Evolutionary conservation across 2,329 filamentous ascomycete species (phyloP), one percentile per base, ranked within the genome.

Genomic region (Tolypocladium album): DNA sequence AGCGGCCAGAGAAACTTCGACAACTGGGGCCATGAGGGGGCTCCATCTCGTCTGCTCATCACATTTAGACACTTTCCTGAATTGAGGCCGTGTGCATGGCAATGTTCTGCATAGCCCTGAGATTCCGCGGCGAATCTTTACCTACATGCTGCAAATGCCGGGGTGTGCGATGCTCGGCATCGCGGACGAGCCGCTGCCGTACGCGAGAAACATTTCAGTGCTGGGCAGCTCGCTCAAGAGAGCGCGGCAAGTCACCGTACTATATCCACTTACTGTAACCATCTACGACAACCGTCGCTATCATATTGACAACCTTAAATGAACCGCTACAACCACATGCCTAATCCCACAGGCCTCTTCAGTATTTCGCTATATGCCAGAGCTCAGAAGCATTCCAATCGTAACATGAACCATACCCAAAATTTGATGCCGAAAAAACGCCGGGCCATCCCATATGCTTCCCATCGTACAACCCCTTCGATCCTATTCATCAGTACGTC

Each of bases 401-500:
- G 55, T 40, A 36, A 22, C n/a, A n/a, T n/a, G n/a, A n/a, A n/a
- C 31, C 31, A 7, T 20, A 5, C 20, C 50, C 50, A 13, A 20
- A 13, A 36, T 34, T 12, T 11, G 31, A 20, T 36, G n/a, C 27
- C 5, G 27, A 31, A 31, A 31, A 31, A 36, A 11, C 15, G 34
- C 40, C 40, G 39, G 50, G 20, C 56, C 40, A 13, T 39, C 24
- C 17, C 17, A 43, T 45, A 52, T 50, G 36, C 40, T 4, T n/a
- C 36, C 56, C n/a, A 42, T 45, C 24, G 34, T 57, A 36, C 56
- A 45, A 15, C 27, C 31, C 24, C 13, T 45, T n/a, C 40, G 2
- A 20, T 15, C 20, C n/a, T 20, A 8, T 43, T n/a, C 39, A 31
- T 68, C 65, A 72, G 63, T 79, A 83, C 24, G 74, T 78, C 73